Percentiles rank a stretch among this genome's conserved stretches.
phyloP scores from a whole-genome alignment of 768 basidiomycete genomes.

The Kwoniella dejecticola region DNA sequence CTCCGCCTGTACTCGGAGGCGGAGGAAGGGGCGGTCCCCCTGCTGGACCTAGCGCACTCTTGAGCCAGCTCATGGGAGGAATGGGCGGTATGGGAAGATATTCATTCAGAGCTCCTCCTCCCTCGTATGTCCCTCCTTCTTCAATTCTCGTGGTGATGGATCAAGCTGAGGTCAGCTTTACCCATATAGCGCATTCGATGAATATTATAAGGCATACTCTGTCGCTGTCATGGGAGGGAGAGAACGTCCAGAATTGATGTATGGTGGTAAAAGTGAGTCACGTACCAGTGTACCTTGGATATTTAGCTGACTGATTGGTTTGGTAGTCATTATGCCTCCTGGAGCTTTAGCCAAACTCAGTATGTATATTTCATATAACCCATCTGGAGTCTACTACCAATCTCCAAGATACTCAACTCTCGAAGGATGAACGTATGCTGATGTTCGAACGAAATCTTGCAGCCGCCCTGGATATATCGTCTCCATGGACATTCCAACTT shows the following conservation, averaged over 20 bases:
- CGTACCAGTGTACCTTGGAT: neutral
- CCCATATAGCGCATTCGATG: conserved; percentile 69
- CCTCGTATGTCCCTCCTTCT: conserved; percentile 11
- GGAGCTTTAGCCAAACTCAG: conserved; percentile 86
- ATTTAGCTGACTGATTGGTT: too few relatives aligned
- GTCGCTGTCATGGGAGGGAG: conserved; percentile 87
- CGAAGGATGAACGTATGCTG: too few relatives aligned
- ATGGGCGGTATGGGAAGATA: conserved; percentile 32
- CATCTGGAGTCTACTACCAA: neutral
- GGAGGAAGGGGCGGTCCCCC: neutral
- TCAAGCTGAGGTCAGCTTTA: neutral
- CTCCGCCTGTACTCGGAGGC: conserved; percentile 15
- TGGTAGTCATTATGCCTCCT: conserved; percentile 91
- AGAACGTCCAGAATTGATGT: conserved; percentile 86
- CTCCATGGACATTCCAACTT: conserved; percentile 95
- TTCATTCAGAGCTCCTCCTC: conserved; percentile 21
- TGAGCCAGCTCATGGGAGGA: conserved; percentile 50
- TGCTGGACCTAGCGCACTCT: conserved; percentile 39
- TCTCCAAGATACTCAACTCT: too few relatives aligned
- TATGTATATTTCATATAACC: conserved; percentile 42
- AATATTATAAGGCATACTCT: conserved; percentile 92
- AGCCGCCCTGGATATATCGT: conserved; percentile 79
- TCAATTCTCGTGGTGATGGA: neutral
- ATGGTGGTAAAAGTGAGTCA: conserved; percentile 88
- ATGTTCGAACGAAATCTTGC: neutral